Conservation (phyloP, 108 stramenopile species). For the Skeletonema grethae region DNA sequence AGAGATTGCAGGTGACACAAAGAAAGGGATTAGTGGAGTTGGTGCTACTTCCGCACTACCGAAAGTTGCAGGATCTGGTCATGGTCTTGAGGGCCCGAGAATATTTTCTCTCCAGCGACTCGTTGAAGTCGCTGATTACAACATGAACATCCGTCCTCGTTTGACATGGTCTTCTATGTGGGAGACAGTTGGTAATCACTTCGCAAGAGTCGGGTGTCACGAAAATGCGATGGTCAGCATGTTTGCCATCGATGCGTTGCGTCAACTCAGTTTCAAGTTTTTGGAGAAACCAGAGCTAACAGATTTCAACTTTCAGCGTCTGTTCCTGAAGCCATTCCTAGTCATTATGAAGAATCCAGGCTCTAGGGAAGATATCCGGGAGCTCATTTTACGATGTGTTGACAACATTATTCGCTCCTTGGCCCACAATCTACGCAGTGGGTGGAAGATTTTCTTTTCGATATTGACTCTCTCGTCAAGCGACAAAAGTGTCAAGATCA, state of each 20-base stretch:
- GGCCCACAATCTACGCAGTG: conserved; percentile 83
- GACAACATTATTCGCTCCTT: conserved; percentile 84
- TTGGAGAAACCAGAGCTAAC: conserved; percentile 95
- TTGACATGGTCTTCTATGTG: conserved; percentile 96
- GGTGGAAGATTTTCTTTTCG: conserved; percentile 90
- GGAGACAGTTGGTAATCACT: conserved; percentile 91
- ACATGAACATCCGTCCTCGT: conserved; percentile 94
- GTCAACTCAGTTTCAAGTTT: conserved; percentile 98
- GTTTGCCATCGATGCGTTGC: conserved; percentile 97
- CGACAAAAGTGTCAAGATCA: conserved; percentile 70
- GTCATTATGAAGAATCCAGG: conserved; percentile 72
- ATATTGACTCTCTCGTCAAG: conserved; percentile 68
- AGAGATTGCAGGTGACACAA: conserved; percentile 85
- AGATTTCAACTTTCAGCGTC: conserved; percentile 97
- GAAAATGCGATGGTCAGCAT: conserved; percentile 91
- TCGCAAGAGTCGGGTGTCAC: conserved; percentile 92
- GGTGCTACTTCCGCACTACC: conserved; percentile 26
- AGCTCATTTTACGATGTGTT: conserved; percentile 82
- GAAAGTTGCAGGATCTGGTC: conserved; percentile 47
- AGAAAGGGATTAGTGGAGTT: conserved; percentile 72
- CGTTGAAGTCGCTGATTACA: conserved; percentile 99
- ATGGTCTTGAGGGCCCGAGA: conserved; percentile 78
- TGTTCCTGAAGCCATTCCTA: conserved; percentile 94
- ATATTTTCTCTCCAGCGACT: conserved; percentile 96
- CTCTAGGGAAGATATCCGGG: conserved; percentile 74